A percentile compares a stretch with the other conserved stretches of the same genome.
phyloP scores from a whole-genome alignment of 1,284 basidiomycete species.

The Ustilago cynodontis region DNA sequence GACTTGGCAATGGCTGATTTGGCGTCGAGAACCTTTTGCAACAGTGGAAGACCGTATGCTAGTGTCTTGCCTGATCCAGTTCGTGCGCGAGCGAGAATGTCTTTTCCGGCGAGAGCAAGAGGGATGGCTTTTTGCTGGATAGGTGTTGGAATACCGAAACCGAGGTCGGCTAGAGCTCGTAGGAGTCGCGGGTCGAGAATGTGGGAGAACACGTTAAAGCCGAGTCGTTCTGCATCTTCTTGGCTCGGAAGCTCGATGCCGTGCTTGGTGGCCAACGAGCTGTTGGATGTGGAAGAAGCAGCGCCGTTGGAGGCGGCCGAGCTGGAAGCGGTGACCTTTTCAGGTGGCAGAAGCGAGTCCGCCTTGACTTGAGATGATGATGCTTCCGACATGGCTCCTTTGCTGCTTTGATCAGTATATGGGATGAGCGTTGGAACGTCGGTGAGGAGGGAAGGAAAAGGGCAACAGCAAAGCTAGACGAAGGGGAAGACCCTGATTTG shows the following conservation, averaged over 20 bases:
- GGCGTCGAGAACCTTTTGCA: slow-evolving; percentile 86
- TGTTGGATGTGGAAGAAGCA: slow-evolving; percentile 11
- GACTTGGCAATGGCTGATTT: slow-evolving; percentile 73
- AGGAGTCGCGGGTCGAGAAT: slow-evolving; percentile 82
- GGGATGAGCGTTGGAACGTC: neutral
- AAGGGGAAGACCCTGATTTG: neutral
- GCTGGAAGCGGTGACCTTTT: neutral
- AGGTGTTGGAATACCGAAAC: slow-evolving; percentile 83
- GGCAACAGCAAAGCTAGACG: neutral
- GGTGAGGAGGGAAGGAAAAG: neutral
- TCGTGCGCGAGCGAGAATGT: slow-evolving; percentile 91
- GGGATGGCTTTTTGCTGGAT: slow-evolving; percentile 84
- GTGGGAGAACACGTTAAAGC: slow-evolving; percentile 74
- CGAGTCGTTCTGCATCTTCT: slow-evolving; percentile 43
- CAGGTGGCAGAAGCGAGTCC: slow-evolving; percentile 38
- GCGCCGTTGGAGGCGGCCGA: slow-evolving; percentile 6
- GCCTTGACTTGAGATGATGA: slow-evolving; percentile 49
- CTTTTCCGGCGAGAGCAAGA: slow-evolving; percentile 86
- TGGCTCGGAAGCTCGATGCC: slow-evolving; percentile 45
- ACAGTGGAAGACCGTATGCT: slow-evolving; percentile 90
- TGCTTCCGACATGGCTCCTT: slow-evolving; percentile 27
- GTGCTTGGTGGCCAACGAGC: slow-evolving; percentile 24
- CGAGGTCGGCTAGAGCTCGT: slow-evolving; percentile 80
- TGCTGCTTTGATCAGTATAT: neutral
- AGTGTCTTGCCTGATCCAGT: slow-evolving; percentile 98